These are phyloP conservation scores for Calonectria ilicicola DNA, from an alignment of 2,329 filamentous ascomycete species.

Conservation along the genomic window DNA sequence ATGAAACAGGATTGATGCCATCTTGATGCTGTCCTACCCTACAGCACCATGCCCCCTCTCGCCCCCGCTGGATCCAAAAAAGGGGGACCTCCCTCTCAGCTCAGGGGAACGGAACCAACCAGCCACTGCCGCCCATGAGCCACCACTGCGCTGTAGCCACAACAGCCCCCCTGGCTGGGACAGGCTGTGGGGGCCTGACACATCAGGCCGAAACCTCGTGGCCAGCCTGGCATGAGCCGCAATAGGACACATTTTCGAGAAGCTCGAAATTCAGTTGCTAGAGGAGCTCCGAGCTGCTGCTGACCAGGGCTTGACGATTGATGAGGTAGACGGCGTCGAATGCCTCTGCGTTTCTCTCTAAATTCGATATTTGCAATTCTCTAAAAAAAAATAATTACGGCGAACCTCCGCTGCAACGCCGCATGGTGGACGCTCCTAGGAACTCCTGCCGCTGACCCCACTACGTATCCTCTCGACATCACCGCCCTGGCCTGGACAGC, in stretches of 20 bases:
- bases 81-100: not conserved
- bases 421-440: constrained; percentile 42
- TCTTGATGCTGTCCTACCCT: constrained; percentile 2
- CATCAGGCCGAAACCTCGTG: constrained; percentile 42
- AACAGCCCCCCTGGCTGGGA: constrained; percentile 33
- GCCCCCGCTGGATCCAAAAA: not conserved
- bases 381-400: constrained; percentile 5
- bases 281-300: constrained; percentile 37
- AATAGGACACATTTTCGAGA: constrained; percentile 46
- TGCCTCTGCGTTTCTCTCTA: not conserved
- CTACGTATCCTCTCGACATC: constrained; percentile 40
- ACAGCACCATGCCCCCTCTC: not conserved
- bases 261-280: constrained; percentile 40
- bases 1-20: not conserved
- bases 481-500: constrained; percentile 45
- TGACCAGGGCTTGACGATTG: constrained; percentile 34
- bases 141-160: not conserved
- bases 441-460: constrained; percentile 43
- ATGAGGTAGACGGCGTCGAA: constrained; percentile 21
- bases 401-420: constrained; percentile 26
- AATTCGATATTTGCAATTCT: not conserved
- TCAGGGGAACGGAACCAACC: not conserved
- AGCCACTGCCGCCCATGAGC: constrained; percentile 2
- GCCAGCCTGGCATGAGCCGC: constrained; percentile 45
- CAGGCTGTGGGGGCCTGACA: constrained; percentile 33